Base-by-base conservation (phyloP, 2,329 filamentous ascomycete genomes). In the Gaeumannomyces tritici region DNA sequence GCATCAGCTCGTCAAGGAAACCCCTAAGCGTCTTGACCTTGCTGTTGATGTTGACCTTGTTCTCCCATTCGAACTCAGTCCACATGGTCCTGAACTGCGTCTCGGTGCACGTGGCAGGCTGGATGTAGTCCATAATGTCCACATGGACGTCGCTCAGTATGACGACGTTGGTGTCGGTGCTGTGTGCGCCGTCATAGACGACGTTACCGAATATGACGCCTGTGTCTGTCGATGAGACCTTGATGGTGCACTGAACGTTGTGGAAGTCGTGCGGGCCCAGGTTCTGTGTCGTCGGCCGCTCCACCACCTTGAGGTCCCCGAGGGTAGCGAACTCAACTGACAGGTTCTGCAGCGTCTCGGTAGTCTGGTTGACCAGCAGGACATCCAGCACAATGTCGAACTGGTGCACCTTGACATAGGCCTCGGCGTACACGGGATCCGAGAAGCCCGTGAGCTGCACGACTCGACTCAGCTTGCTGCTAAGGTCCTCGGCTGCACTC, bases 61-160 rank as follows among this genome's bases (percentile, higher is more conserved):
- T 99, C 82, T 99, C 95, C 95, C 95, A 99, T 74, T 99, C 95
- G 68, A 99, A 99, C 73, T 99, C 95, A 51, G 95, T 99, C 95
- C 95, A 99, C 95, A 99, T 99, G n/a, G 91, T 96, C 64, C 95
- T 87, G 87, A 99, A 99, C 72, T 98, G 92, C 13, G 93, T 97
- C 80, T 99, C 95, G 5, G 91, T 95, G 81, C 95, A 99, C 21
- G 92, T 88, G 8, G 93, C 93, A 1, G 95, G 95, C 73, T 98
- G 93, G 71, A 99, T 99, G 79, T 99, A 99, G 77, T 99, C 95
- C 95, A 99, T 99, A 67, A 99, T 97, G 72, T 99, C 95, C 63
- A 98, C 93, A 71, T 99, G 95, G 33, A 99, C 87, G 73, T 99
- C 95, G 73, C 98, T 98, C 62, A 99, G 83, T 68, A 99, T 99